These are phyloP conservation scores for Oryza officinalis DNA, from an alignment of 176 grass and related monocot genomes.

Conservation along the genomic window DNA sequence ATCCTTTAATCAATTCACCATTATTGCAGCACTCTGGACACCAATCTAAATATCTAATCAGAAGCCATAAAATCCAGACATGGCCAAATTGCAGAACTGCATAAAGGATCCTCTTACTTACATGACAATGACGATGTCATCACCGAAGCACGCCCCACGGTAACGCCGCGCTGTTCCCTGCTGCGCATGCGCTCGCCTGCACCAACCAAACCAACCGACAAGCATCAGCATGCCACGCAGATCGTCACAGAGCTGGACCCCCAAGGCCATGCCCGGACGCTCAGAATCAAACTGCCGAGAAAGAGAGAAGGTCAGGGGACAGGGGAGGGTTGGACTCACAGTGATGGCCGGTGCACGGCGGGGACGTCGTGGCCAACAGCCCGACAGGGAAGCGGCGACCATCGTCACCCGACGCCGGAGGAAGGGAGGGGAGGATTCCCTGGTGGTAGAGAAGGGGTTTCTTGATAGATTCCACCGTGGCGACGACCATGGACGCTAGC, in stretches of 20 bases:
- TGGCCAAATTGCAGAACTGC: background rate
- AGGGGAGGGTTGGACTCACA: too few relatives aligned
- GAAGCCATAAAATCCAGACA: background rate
- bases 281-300: background rate
- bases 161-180: constrained; percentile 59
- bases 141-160: constrained; percentile 58
- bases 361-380: too few relatives aligned
- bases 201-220: background rate
- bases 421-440: too few relatives aligned
- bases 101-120: constrained; percentile 35
- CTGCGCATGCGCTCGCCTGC: constrained; percentile 66
- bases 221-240: background rate
- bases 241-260: constrained; percentile 27
- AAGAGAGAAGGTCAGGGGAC: too few relatives aligned
- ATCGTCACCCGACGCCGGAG: too few relatives aligned
- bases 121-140: constrained; percentile 96
- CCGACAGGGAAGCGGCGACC: too few relatives aligned
- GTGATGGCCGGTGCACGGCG: too few relatives aligned
- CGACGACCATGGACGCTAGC: too few relatives aligned
- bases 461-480: too few relatives aligned
- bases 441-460: too few relatives aligned
- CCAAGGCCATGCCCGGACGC: background rate
- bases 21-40: background rate
- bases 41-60: background rate
- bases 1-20: background rate